Evolutionary conservation across 352 stramenopile genomes (phyloP), one percentile per base, ranked within the genome.

Genomic region (Globisporangium megalacanthum): DNA sequence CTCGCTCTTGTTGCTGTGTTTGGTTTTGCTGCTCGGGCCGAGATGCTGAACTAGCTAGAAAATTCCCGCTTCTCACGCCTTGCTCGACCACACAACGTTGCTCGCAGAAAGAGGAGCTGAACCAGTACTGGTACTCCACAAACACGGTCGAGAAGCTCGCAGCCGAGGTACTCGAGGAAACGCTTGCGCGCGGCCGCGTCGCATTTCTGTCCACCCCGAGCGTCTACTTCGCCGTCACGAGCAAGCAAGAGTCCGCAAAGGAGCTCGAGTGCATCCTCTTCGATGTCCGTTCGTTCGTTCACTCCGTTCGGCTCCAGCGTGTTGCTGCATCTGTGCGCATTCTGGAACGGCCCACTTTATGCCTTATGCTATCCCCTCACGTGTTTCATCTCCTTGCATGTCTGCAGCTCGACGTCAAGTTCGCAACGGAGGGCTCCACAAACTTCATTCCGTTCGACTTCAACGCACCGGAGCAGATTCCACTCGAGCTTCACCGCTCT

Each of bases 91-190:
- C 20, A 35, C 31, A 35, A 47, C n/a, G n/a, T 13, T 55, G 11
- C 25, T 20, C 31, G 33, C 73, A 98, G 79, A 96, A 98, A 69
- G 83, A 84, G 64, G 79, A 97, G 64, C 69, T 98, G n/a, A 98
- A 98, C 69, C 94, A 98, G 66, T 98, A 98, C 61, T 98, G 93
- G 93, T 98, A 98, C 64, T 97, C 88, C 1, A 64, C 73, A 6
- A 61, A 76, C 7, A 98, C 93, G 0, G 92, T 98, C 20, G 70
- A 96, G 20, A 75, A 69, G 19, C 58, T 92, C n/a, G 79, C 79
- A 0, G 60, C 68, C 15, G 84, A 92, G 61, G 75, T 86, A 2
- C 47, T 88, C 19, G 69, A 72, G 15, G 76, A 95, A 52, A 85
- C 78, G 25, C 53, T 54, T 3, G 49, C 56, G 25, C 29, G 45